Evolutionary conservation across 1,139 yeast species (phyloP), one percentile per base, ranked within the genome.

Genomic region (Saccharomyces uvarum): DNA sequence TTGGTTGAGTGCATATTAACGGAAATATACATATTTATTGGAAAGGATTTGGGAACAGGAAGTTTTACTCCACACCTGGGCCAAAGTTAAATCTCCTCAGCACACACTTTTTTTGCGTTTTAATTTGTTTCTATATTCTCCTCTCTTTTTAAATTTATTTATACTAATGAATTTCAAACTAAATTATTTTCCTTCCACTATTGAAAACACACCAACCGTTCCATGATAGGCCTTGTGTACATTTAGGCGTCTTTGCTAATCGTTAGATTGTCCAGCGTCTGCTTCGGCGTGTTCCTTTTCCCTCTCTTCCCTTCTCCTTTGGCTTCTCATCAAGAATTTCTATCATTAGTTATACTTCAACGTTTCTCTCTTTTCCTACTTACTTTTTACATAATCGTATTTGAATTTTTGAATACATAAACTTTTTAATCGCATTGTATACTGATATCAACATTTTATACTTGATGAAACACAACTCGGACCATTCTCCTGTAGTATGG

Each of bases 1-100:
- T 90, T 60, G 96, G 61, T 42, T 61, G 54, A 57, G 16, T 51
- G 38, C 24, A 31, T 28, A 19, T 47, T 49, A 49, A 14, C 8
- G 13, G 21, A 16, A 29, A 13, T 49, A 49, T 28, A 27, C 50
- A 48, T 48, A 38, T 19, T 38, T 19, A 38, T 19, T 16, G 44
- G 16, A 16, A 38, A 19, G 44, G 11, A 38, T 16, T 38, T 19
- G 13, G 24, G 44, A 19, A 9, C 11, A 16, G 13, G 44, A 9
- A 16, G 44, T 11, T 38, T 38, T 38, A 11, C 13, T 38, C 4
- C 21, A 16, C 21, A 4, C 24, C 19, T 38, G 24, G 24, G 11
- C 21, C 24, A 19, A 16, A 19, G 44, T 19, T 38, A 26, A 11
- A 38, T 19, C 19, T 38, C 11, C 44, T 38, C 44, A 13, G 19